Evolutionary conservation across 2,329 filamentous ascomycete genomes (phyloP).

Genomic region (Pyrenophora teres): DNA sequence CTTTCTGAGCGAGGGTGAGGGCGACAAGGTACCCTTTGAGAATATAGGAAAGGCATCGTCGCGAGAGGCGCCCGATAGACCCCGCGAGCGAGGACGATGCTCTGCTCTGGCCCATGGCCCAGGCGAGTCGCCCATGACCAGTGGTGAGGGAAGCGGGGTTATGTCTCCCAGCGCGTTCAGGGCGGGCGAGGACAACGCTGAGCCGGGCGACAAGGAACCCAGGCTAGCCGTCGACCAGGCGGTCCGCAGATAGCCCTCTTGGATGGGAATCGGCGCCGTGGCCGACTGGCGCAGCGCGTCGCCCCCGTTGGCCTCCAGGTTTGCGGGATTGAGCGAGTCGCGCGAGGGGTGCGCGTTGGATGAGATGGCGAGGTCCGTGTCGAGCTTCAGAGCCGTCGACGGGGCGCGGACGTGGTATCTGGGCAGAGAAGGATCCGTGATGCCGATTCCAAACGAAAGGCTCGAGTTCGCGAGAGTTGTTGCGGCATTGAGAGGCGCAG

Average conservation of each 20-base stretch:
- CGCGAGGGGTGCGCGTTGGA: conserved; percentile 24
- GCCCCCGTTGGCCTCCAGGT: conserved; percentile 38
- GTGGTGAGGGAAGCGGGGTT: conserved; percentile 58
- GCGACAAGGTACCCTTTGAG: conserved; percentile 40
- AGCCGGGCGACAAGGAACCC: conserved; percentile 53
- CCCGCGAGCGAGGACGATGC: conserved; percentile 42
- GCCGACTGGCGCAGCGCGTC: conserved; percentile 39
- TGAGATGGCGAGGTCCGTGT: conserved; percentile 42
- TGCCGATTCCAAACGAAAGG: conserved; percentile 17
- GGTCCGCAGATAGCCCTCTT: conserved; percentile 45
- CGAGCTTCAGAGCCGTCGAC: conserved; percentile 31
- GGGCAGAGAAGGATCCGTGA: conserved; percentile 20
- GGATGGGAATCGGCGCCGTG: conserved; percentile 47
- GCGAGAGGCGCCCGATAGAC: conserved; percentile 35
- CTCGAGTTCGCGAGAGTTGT: conserved; percentile 32
- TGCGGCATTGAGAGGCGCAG: conserved; percentile 28
- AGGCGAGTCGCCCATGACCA: conserved; percentile 50
- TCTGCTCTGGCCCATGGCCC: conserved; percentile 49
- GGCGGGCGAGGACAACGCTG: conserved; percentile 54
- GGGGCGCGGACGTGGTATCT: conserved; percentile 33
- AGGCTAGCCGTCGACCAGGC: conserved; percentile 52
- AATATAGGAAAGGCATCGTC: conserved; percentile 42
- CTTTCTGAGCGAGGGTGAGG: conserved; percentile 51
- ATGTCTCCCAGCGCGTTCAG: conserved; percentile 56
- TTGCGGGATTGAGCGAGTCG: conserved; percentile 31